Conservation (phyloP, 305 asterid genomes). For the Fraxinus baroniana region DNA sequence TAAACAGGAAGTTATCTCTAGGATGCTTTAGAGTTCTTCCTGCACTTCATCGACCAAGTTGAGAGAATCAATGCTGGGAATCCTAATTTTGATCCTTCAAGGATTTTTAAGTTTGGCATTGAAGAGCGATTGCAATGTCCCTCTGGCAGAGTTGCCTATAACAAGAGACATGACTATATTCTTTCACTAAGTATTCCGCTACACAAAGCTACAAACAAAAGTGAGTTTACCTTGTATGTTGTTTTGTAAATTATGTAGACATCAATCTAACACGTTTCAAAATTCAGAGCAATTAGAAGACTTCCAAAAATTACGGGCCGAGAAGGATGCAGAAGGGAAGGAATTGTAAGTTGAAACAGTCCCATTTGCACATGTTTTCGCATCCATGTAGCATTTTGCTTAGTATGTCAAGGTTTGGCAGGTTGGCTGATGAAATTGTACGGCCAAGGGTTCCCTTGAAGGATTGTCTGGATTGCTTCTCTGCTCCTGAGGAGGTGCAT, state of each 20-base stretch:
- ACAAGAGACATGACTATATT: conserved; percentile 72
- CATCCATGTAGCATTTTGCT: conserved; percentile 23
- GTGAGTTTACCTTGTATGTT: conserved; percentile 45
- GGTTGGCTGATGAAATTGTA: conserved; percentile 76
- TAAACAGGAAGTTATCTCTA: conserved; percentile 35
- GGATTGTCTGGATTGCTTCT: conserved; percentile 85
- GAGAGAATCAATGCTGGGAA: conserved; percentile 68
- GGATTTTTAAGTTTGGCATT: conserved; percentile 89
- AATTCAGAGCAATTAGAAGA: conserved; percentile 71
- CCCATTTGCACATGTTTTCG: background rate
- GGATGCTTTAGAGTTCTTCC: conserved; percentile 98
- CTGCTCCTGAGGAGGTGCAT: conserved; percentile 85
- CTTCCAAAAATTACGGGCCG: conserved; percentile 66
- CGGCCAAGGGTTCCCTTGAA: conserved; percentile 87
- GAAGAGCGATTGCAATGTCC: conserved; percentile 90
- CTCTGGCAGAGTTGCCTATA: conserved; percentile 90
- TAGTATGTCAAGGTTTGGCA: conserved; percentile 33
- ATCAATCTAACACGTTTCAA: conserved; percentile 27
- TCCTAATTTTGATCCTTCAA: conserved; percentile 70
- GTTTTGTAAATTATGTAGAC: conserved; percentile 9
- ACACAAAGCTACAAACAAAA: conserved; percentile 78
- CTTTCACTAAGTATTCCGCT: conserved; percentile 85
- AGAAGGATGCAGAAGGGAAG: conserved; percentile 65
- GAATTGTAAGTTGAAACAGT: conserved; percentile 65
- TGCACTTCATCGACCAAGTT: conserved; percentile 89